Conservation (phyloP, 495 filamentous ascomycete genomes). For the Thermochaetoides thermophila region DNA sequence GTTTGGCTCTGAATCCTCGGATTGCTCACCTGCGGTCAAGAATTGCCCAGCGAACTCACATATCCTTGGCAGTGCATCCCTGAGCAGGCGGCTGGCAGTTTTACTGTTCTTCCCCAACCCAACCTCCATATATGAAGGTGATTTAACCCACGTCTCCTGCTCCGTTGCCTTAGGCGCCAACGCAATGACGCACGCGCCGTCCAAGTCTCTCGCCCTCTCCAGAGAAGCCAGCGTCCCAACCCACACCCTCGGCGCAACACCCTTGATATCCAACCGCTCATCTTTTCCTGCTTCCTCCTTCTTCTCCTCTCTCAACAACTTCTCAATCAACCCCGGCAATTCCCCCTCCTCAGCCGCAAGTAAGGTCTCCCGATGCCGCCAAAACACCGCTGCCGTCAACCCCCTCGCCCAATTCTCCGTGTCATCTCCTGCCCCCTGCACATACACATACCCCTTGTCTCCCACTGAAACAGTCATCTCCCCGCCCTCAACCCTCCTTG, state of each 20-base stretch:
- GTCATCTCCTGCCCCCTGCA: constrained; percentile 90
- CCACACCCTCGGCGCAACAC: constrained; percentile 20
- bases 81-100: constrained; percentile 58
- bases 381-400: constrained; percentile 64
- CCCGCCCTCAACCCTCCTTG: constrained; percentile 47
- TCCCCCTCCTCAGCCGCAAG: constrained; percentile 46
- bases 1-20: no score
- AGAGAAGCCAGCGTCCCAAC: constrained; percentile 17
- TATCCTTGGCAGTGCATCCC: constrained; percentile 45
- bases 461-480: constrained; percentile 52
- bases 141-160: constrained; percentile 19
- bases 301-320: constrained; percentile 26
- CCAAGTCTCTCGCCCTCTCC: constrained; percentile 2
- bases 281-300: constrained; percentile 4
- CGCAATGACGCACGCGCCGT: constrained; percentile 12
- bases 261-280: constrained; percentile 17
- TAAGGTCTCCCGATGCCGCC: constrained; percentile 45
- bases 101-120: constrained; percentile 52
- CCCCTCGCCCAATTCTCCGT: constrained; percentile 78
- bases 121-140: constrained; percentile 39
- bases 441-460: constrained; percentile 53
- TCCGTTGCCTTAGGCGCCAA: constrained; percentile 23
- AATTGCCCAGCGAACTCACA: constrained; percentile 36
- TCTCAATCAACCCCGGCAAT: constrained; percentile 45
- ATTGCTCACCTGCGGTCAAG: no score